Percentiles rank a stretch among this genome's conserved stretches.
phyloP scores from a whole-genome alignment of 768 basidiomycete genomes.

The Roridomyces roridus region DNA sequence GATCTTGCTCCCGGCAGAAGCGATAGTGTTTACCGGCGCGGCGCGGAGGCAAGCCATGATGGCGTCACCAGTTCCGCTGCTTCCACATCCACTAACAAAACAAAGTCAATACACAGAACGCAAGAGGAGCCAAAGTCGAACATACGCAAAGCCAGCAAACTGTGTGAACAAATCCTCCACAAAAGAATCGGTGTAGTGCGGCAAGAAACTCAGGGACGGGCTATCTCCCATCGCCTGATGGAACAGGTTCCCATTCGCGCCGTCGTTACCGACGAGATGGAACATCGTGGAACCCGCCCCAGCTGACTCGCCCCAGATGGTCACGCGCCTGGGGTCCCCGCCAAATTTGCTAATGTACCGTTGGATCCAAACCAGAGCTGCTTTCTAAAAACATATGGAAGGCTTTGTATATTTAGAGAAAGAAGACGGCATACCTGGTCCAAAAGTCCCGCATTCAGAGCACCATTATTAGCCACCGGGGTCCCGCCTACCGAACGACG shows the following conservation, averaged over 20 bases:
- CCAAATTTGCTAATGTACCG: slow-evolving; percentile 44
- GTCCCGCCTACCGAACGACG: slow-evolving; percentile 35
- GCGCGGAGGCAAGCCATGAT: slow-evolving; percentile 42
- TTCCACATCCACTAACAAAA: slow-evolving; percentile 30
- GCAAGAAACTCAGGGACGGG: slow-evolving; percentile 44
- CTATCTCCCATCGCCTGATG: slow-evolving; percentile 51
- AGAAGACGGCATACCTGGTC: slow-evolving; percentile 22
- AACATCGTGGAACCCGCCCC: slow-evolving; percentile 52
- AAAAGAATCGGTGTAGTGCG: slow-evolving; percentile 39
- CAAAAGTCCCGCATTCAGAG: slow-evolving; percentile 44
- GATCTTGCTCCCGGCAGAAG: slow-evolving; percentile 38
- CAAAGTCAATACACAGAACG: not conserved
- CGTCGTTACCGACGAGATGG: slow-evolving; percentile 45
- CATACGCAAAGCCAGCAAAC: slow-evolving; percentile 44
- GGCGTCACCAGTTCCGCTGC: not conserved
- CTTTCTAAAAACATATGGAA: slow-evolving; percentile 28
- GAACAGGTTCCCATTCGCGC: slow-evolving; percentile 41
- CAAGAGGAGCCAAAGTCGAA: too few species aligned
- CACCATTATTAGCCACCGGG: slow-evolving; percentile 35
- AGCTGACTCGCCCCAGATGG: slow-evolving; percentile 49
- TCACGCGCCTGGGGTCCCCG: slow-evolving; percentile 45
- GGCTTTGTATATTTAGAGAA: too few species aligned
- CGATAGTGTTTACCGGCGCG: slow-evolving; percentile 32
- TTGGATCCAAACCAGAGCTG: slow-evolving; percentile 45
- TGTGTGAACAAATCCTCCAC: slow-evolving; percentile 41